phyloP scores from a whole-genome alignment of 192 early-diverging fungal genomes.

The Mortierella antarctica region DNA sequence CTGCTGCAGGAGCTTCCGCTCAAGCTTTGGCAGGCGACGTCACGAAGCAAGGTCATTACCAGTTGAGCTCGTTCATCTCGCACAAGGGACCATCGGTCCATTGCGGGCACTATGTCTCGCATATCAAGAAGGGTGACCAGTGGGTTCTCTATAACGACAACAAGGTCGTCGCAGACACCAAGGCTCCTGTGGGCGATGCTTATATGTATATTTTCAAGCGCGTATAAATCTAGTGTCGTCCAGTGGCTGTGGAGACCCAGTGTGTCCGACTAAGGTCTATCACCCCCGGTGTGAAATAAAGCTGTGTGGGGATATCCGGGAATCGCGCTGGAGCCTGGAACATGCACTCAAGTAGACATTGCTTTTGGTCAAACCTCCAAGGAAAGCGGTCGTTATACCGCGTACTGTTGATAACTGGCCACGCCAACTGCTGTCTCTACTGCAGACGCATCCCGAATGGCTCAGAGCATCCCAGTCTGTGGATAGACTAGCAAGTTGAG shows the following conservation, averaged over 20 bases:
- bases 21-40: conserved; percentile 45
- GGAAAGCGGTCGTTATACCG: too few relatives aligned
- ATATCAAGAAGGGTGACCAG: conserved; percentile 72
- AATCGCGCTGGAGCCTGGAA: too few relatives aligned
- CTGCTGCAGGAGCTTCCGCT: conserved; percentile 13
- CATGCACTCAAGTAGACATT: too few relatives aligned
- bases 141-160: conserved; percentile 98
- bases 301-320: too few relatives aligned
- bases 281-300: too few relatives aligned
- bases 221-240: neutral
- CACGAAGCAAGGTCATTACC: conserved; percentile 66
- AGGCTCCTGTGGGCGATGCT: conserved; percentile 71
- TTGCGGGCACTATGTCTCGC: conserved; percentile 97
- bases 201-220: conserved; percentile 80
- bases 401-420: too few relatives aligned
- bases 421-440: too few relatives aligned
- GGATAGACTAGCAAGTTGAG: too few relatives aligned
- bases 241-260: neutral
- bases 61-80: conserved; percentile 85
- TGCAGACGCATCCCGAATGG: too few relatives aligned
- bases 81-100: conserved; percentile 97
- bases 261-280: too few relatives aligned
- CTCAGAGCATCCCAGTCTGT: too few relatives aligned
- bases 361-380: too few relatives aligned
- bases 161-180: conserved; percentile 83